phyloP scores from a whole-genome alignment of 805 yeast genomes.

The Candida hungchunana region DNA sequence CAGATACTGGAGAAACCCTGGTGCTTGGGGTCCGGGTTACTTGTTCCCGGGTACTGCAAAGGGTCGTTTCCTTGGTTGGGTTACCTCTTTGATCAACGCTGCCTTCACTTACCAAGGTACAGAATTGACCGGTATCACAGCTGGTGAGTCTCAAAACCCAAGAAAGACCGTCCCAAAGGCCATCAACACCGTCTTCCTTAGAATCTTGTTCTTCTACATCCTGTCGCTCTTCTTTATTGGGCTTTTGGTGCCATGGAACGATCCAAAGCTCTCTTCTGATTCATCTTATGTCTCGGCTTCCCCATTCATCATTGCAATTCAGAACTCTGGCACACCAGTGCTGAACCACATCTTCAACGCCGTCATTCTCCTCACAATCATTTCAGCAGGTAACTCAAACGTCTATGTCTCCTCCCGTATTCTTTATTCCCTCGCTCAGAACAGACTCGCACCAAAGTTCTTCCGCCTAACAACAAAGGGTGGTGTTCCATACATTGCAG shows the following conservation, averaged over 20 bases:
- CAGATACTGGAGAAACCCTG: constrained; percentile 78
- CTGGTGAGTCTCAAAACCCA: constrained; percentile 72
- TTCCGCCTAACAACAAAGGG: constrained; percentile 44
- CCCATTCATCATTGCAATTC: constrained; percentile 70
- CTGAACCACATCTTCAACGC: constrained; percentile 72
- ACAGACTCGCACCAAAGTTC: constrained; percentile 51
- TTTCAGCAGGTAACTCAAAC: constrained; percentile 79
- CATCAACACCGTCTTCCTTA: constrained; percentile 59
- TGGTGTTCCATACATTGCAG: constrained; percentile 64
- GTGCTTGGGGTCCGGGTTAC: constrained; percentile 69
- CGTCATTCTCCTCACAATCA: constrained; percentile 58
- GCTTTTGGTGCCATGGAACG: constrained; percentile 63
- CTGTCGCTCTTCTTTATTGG: constrained; percentile 65
- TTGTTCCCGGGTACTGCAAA: constrained; percentile 44
- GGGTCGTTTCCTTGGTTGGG: constrained; percentile 65
- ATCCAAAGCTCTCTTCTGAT: constrained; percentile 41
- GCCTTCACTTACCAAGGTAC: constrained; percentile 83
- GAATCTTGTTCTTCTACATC: constrained; percentile 66
- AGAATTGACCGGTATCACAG: constrained; percentile 69
- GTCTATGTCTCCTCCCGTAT: constrained; percentile 69
- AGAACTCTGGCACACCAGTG: constrained; percentile 60
- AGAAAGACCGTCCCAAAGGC: constrained; percentile 70
- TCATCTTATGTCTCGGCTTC: constrained; percentile 48
- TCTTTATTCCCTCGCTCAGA: constrained; percentile 59
- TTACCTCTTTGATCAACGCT: constrained; percentile 63